Conservation (phyloP, 2,329 filamentous ascomycete genomes). For the Arthrobotrys entomopaga region DNA sequence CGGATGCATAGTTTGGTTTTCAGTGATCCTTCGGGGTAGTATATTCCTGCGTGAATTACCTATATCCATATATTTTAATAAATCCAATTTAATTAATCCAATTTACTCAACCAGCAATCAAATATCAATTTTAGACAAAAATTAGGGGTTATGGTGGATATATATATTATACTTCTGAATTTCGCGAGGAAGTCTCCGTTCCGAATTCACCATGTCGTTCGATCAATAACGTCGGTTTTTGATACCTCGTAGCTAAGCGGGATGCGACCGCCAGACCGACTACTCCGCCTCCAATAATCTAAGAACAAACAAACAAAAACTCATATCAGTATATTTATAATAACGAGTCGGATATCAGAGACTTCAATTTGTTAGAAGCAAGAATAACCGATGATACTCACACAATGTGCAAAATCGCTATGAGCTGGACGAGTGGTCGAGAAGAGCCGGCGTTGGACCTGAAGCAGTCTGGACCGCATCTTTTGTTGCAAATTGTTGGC, state of each 20-base stretch:
- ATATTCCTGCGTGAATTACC: conserved; percentile 95
- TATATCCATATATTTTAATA: conserved; percentile 58
- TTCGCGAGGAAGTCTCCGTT: conserved; percentile 87
- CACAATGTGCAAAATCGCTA: conserved; percentile 62
- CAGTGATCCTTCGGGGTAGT: conserved; percentile 79
- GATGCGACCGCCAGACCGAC: conserved; percentile 84
- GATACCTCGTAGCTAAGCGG: conserved; percentile 71
- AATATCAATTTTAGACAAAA: no score
- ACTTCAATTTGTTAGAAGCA: neutral
- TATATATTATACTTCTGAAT: conserved; percentile 74
- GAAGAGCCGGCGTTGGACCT: conserved; percentile 58
- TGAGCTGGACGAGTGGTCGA: conserved; percentile 58
- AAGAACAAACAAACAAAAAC: no score
- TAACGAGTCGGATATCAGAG: neutral
- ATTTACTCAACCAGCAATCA: no score
- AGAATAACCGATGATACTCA: conserved; percentile 56
- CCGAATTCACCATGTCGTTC: conserved; percentile 81
- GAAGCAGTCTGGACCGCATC: conserved; percentile 31
- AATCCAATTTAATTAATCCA: no score
- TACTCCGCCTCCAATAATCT: conserved; percentile 75
- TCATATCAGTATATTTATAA: no score
- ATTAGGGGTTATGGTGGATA: no score
- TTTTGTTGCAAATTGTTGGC: neutral
- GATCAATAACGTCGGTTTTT: conserved; percentile 77
- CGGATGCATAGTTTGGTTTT: conserved; percentile 85